Evolutionary conservation across 805 yeast genomes (phyloP).

Genomic region (Wickerhamiella galacta): DNA sequence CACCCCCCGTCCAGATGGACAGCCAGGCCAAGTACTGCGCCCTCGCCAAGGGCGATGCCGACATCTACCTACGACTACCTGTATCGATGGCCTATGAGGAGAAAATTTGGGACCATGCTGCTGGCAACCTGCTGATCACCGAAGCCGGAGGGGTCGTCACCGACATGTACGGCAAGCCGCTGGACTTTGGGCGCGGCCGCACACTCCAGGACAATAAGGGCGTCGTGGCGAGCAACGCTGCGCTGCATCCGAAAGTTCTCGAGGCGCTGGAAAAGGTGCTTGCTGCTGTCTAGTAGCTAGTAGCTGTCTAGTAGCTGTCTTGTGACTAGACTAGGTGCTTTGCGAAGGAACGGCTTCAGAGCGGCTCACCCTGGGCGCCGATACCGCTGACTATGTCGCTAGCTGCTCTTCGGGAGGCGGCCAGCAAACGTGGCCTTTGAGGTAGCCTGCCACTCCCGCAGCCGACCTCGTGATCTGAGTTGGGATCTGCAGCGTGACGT

Average conservation of each 20-base stretch:
- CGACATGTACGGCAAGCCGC: constrained; percentile 56
- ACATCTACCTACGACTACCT: constrained; percentile 80
- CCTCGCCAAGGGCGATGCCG: constrained; percentile 80
- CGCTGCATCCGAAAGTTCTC: constrained; percentile 34
- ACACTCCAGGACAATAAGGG: constrained; percentile 61
- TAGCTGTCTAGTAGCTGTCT: too few species aligned
- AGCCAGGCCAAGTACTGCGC: constrained; percentile 95
- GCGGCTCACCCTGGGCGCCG: too few species aligned
- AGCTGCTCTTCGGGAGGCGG: too few species aligned
- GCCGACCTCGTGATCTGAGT: too few species aligned
- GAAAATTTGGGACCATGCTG: constrained; percentile 98
- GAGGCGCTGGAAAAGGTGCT: constrained; percentile 26
- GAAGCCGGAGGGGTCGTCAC: constrained; percentile 90
- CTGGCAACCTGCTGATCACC: constrained; percentile 70
- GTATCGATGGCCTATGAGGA: constrained; percentile 60
- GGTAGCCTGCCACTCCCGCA: too few species aligned
- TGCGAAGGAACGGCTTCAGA: too few species aligned
- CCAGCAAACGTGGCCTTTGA: too few species aligned
- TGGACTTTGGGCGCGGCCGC: constrained; percentile 80
- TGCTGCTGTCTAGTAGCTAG: too few species aligned
- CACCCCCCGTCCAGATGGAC: constrained; percentile 57
- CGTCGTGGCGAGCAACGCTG: constrained; percentile 63
- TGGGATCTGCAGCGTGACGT: too few species aligned
- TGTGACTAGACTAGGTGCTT: too few species aligned
- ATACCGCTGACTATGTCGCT: too few species aligned